Conservation (phyloP, 257 asterid species). For the Henckelia pumila region DNA sequence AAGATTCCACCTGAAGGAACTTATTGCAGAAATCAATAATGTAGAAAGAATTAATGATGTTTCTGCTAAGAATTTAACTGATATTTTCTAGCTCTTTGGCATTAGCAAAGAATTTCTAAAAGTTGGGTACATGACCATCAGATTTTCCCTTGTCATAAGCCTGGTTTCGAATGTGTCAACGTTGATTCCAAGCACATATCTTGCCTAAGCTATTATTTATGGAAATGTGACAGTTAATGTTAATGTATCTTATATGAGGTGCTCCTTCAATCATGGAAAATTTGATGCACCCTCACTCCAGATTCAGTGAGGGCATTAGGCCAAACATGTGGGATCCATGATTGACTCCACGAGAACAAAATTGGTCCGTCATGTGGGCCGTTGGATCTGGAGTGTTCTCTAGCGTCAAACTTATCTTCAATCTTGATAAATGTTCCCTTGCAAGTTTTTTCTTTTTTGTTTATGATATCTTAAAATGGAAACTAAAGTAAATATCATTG, state of each 20-base stretch:
- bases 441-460: background rate
- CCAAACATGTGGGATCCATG: no score
- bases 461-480: background rate
- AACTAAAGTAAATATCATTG: no score
- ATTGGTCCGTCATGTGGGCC: no score
- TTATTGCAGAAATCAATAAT: background rate
- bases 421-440: background rate
- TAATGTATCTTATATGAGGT: background rate
- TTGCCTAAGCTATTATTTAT: background rate
- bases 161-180: background rate
- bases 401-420: no score
- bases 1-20: background rate
- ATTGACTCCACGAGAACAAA: no score
- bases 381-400: no score
- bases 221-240: background rate
- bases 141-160: background rate
- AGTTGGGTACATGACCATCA: background rate
- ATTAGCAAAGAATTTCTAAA: background rate
- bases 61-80: background rate
- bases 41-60: constrained; percentile 4
- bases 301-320: no score
- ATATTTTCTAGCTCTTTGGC: background rate
- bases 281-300: no score
- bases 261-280: background rate
- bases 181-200: background rate